Evolutionary conservation across 225 moss, liverwort and hornwort genomes (phyloP), one percentile per base, ranked within the genome.

Genomic region (Marchantia paleacea): DNA sequence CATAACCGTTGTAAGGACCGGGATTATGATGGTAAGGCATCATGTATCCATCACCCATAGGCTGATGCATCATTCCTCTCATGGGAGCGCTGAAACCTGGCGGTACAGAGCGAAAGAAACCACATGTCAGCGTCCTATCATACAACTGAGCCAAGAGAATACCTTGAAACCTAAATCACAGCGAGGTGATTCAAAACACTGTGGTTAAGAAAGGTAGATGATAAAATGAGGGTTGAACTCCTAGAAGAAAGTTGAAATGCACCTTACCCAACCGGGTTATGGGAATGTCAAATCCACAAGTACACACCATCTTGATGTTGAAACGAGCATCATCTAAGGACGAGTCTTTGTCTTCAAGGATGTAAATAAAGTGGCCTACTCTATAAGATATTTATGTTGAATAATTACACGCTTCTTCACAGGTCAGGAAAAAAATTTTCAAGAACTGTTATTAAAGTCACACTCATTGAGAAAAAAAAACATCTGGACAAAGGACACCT

Each of bases 41-140:
- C 81, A 81, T 81, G 64, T 81, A 85, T 53, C 85, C 85, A 30
- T 88, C 87, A 78, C 75, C 81, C 83, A 85, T 83, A 7, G 87
- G 87, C 57, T 78, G 85, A 79, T 88, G 88, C 83, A 81, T 79
- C 83, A 85, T 83, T 76, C 85, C 88, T 80, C 83, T 81, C 88
- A 88, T 85, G 52, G 82, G 83, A 31, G 83, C 78, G 81, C 81
- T 81, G 60, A 83, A 88, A 74, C 83, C 88, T 88, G 85, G 24
- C 6, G 25, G 3, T 29, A 10, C n/a, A 22, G 52, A 39, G 39
- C n/a, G 39, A 64, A 2, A 60, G 0, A 62, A 61, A 47, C 50
- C 39, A 48, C 52, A 14, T 63, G 22, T 73, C 64, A 65, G 20
- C 18, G 14, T 7, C 29, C 14, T 6, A 6, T 29, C 30, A 12